Evolutionary conservation across 176 grass and related monocot species (phyloP).

Genomic region (Juncus inflexus): DNA sequence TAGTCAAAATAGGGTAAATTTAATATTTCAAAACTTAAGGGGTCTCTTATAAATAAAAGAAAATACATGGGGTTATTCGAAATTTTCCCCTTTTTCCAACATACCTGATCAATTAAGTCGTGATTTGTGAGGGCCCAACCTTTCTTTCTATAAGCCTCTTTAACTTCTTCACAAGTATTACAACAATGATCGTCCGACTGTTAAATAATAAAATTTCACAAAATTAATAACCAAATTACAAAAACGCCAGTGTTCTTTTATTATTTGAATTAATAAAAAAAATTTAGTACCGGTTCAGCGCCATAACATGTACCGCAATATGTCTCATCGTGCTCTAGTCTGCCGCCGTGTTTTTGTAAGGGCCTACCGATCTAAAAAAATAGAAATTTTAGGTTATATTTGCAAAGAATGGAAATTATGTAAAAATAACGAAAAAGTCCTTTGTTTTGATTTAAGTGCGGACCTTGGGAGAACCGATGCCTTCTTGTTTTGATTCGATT

Average conservation of each 20-base stretch:
- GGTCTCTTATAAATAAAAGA: too few relatives aligned
- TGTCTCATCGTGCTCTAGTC: slow-evolving; percentile 75
- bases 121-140: slow-evolving; percentile 81
- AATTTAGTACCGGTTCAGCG: slow-evolving; percentile 54
- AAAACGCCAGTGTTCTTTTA: not conserved
- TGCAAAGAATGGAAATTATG: slow-evolving; percentile 18
- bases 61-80: too few relatives aligned
- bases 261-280: not conserved
- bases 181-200: slow-evolving; percentile 96
- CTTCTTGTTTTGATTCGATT: slow-evolving; percentile 69
- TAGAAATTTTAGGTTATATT: slow-evolving; percentile 14
- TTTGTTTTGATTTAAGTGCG: slow-evolving; percentile 12
- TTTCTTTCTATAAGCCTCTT: slow-evolving; percentile 93
- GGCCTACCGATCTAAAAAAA: slow-evolving; percentile 78
- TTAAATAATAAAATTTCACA: slow-evolving; percentile 14
- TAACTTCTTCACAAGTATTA: slow-evolving; percentile 97
- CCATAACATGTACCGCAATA: slow-evolving; percentile 99
- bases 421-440: not conserved
- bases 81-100: not conserved
- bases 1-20: too few relatives aligned
- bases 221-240: slow-evolving; percentile 9
- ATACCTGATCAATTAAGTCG: slow-evolving; percentile 96
- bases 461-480: slow-evolving; percentile 89
- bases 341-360: slow-evolving; percentile 95
- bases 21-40: slow-evolving; percentile 9